Conservation (phyloP, 805 yeast species). For the Candida xiaguanensis region DNA sequence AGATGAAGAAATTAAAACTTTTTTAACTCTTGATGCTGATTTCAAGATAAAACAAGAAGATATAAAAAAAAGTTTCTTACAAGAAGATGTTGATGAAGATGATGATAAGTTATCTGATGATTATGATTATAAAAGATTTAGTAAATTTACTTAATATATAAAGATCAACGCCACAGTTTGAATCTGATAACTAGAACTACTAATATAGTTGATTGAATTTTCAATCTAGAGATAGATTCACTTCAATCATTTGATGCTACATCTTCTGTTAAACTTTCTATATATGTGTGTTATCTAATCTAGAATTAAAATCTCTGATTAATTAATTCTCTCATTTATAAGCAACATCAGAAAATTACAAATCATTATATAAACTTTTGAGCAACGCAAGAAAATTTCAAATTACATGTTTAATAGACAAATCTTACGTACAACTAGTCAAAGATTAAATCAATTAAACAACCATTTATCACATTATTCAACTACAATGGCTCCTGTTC, state of each 20-base stretch:
- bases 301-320: too few species aligned
- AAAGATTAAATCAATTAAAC: constrained; percentile 22
- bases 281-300: too few species aligned
- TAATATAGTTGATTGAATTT: constrained; percentile 15
- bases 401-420: constrained; percentile 11
- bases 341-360: neutral
- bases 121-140: constrained; percentile 26
- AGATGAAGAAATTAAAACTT: constrained; percentile 32
- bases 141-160: constrained; percentile 17
- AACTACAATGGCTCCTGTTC: constrained; percentile 51
- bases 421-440: constrained; percentile 9
- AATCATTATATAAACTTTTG: neutral
- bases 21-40: constrained; percentile 31
- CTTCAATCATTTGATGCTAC: too few species aligned
- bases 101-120: constrained; percentile 13
- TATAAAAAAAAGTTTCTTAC: neutral
- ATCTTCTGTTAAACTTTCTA: too few species aligned
- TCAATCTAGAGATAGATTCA: too few species aligned
- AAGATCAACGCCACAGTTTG: too few species aligned
- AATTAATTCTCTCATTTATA: too few species aligned
- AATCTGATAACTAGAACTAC: constrained; percentile 2
- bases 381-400: neutral
- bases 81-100: neutral
- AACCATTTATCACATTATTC: constrained; percentile 24
- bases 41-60: constrained; percentile 16